These are phyloP conservation scores for Trametes villosa DNA, from an alignment of 768 basidiomycete species.

Conservation along the genomic window DNA sequence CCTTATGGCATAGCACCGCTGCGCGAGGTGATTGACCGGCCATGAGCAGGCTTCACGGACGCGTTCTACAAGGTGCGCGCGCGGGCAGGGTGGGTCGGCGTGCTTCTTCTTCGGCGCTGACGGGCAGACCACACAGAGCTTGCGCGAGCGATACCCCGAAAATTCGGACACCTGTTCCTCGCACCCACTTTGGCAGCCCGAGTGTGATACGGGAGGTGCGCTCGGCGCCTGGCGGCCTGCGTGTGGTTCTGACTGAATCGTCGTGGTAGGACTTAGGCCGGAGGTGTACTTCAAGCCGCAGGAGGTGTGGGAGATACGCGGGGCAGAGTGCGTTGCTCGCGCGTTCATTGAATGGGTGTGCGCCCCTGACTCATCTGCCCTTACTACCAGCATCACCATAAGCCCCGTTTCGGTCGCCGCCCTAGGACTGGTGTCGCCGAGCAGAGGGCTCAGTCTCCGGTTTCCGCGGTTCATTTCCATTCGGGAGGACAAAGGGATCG, in stretches of 20 bases:
- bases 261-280: conserved; percentile 56
- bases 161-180: conserved; percentile 57
- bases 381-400: conserved; percentile 64
- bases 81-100: conserved; percentile 9
- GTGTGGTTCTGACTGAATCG: background rate
- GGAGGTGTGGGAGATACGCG: conserved; percentile 90
- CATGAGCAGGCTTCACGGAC: conserved; percentile 75
- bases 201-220: conserved; percentile 67
- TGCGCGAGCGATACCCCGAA: conserved; percentile 70
- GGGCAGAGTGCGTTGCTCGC: conserved; percentile 58
- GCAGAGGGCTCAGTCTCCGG: conserved; percentile 77
- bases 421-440: conserved; percentile 55
- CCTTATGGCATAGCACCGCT: conserved; percentile 8
- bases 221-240: background rate
- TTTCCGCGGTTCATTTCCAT: conserved; percentile 85
- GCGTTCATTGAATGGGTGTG: conserved; percentile 26
- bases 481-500: conserved; percentile 73
- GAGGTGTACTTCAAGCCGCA: conserved; percentile 71
- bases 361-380: conserved; percentile 5
- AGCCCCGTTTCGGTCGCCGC: conserved; percentile 88
- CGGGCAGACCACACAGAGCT: conserved; percentile 43
- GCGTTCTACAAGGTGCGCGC: conserved; percentile 69
- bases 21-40: conserved; percentile 12
- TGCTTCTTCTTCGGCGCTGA: conserved; percentile 1
- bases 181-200: conserved; percentile 52